phyloP scores from a whole-genome alignment of 306 rosid species.

The Cercis canadensis region DNA sequence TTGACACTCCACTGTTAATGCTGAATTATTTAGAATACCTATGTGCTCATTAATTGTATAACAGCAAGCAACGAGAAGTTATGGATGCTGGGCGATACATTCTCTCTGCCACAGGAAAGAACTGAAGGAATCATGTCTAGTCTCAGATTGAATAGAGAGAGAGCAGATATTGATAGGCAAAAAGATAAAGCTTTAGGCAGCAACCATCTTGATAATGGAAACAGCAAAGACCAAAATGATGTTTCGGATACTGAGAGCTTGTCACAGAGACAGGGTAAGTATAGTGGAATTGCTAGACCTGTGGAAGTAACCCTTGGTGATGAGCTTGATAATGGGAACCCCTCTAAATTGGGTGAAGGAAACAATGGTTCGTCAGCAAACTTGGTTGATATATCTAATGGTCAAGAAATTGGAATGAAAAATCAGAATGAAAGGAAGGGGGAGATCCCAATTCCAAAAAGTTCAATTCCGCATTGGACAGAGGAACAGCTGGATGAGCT shows the following conservation, averaged over 20 bases:
- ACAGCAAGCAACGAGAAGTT: conserved; percentile 49
- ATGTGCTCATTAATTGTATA: conserved; percentile 7
- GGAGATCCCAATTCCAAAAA: conserved; percentile 35
- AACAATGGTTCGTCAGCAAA: conserved; percentile 37
- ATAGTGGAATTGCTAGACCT: conserved; percentile 12
- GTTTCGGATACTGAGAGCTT: conserved; percentile 39
- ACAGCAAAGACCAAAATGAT: conserved; percentile 29
- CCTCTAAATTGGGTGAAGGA: conserved; percentile 25
- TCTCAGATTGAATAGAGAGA: conserved; percentile 40
- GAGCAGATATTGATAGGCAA: conserved; percentile 29
- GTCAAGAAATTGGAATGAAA: conserved; percentile 33
- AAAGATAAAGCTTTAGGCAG: conserved; percentile 31
- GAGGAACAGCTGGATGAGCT: conserved; percentile 87
- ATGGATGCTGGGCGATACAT: conserved; percentile 24
- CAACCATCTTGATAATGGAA: conserved; percentile 31
- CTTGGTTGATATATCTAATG: conserved; percentile 25
- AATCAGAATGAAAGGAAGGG: conserved; percentile 28
- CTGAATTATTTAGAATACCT: conserved; percentile 7
- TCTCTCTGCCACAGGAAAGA: conserved; percentile 44
- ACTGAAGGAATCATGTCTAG: conserved; percentile 58
- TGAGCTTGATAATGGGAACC: conserved; percentile 38
- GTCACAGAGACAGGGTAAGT: conserved; percentile 22
- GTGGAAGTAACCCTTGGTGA: conserved; percentile 17
- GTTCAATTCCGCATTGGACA: conserved; percentile 72
- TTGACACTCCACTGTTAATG: conserved; percentile 18